Percentiles rank a stretch among this genome's conserved stretches.
These are phyloP conservation scores for Lithocarpus polystachyus DNA, from an alignment of 306 rosid species.

Conservation along the genomic window DNA sequence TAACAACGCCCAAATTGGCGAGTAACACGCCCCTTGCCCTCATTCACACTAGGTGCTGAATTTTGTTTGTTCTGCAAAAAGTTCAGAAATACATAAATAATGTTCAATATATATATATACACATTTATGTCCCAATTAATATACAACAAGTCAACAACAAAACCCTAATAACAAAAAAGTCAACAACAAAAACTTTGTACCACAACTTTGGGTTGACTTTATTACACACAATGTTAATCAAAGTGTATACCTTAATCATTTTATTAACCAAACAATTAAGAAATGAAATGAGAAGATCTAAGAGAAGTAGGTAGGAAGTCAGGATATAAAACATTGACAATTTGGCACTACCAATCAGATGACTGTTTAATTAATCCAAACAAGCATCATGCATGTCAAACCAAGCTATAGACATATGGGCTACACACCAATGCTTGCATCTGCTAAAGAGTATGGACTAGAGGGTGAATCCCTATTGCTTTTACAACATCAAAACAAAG, in stretches of 20 bases:
- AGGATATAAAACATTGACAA: not conserved
- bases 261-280: not conserved
- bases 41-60: constrained; percentile 91
- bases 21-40: constrained; percentile 91
- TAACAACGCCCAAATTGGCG: constrained; percentile 94
- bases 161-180: no score
- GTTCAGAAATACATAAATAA: constrained; percentile 12
- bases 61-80: constrained; percentile 73
- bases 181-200: no score
- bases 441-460: not conserved
- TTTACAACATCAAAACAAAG: not conserved
- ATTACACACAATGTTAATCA: not conserved
- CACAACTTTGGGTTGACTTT: no score
- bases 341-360: not conserved
- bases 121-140: not conserved
- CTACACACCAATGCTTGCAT: not conserved
- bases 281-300: not conserved
- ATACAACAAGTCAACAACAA: not conserved
- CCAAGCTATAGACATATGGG: not conserved
- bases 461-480: not conserved
- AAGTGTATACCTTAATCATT: not conserved
- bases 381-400: not conserved
- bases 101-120: not conserved
- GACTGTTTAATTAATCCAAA: not conserved
- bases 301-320: not conserved